Evolutionary conservation across 805 yeast species (phyloP), one percentile per base, ranked within the genome.

Genomic region (Metschnikowia dekortorum): DNA sequence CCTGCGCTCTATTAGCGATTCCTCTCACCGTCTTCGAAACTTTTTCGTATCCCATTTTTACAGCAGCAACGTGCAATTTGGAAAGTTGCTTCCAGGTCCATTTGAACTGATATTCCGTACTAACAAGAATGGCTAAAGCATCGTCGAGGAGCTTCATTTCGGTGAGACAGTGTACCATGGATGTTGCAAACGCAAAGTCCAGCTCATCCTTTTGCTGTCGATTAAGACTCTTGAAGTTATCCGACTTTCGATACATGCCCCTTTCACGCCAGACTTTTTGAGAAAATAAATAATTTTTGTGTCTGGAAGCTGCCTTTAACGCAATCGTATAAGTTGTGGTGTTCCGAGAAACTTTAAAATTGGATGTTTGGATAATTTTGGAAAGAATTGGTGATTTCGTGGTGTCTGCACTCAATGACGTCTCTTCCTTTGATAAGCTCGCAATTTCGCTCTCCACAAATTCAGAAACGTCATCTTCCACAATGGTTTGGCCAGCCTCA

Each of bases 181-280:
- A 73, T 28, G 79, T 66, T 1, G 97, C 96, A 74, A 90, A 89
- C 51, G 70, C 74, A 63, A 82, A 82, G 60, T 85, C 92, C 4
- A 73, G 64, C 4, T 64, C 61, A 39, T 76, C 76, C 55, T 78
- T 81, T 30, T 57, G 62, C 0, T 50, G 47, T 8, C 68, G 58
- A 0, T 71, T 45, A 14, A 81, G 60, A 0, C 50, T 35, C 46
- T 73, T 78, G 71, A 86, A 90, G 2, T 56, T 54, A 0, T 43
- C 26, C 0, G 87, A 74, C 51, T 80, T 80, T 46, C 97, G 73
- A 67, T 77, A 89, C 22, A 63, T 53, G 2, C 97, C 97, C 59
- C 97, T 79, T 60, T 87, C 96, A 2, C 68, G 65, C 96, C 96
- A 90, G 1, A 87, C 71, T 28, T 68, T 65, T 49, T 81, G 82